Evolutionary conservation across 768 basidiomycete species (phyloP).

Genomic region (Termitomyces sp.): DNA sequence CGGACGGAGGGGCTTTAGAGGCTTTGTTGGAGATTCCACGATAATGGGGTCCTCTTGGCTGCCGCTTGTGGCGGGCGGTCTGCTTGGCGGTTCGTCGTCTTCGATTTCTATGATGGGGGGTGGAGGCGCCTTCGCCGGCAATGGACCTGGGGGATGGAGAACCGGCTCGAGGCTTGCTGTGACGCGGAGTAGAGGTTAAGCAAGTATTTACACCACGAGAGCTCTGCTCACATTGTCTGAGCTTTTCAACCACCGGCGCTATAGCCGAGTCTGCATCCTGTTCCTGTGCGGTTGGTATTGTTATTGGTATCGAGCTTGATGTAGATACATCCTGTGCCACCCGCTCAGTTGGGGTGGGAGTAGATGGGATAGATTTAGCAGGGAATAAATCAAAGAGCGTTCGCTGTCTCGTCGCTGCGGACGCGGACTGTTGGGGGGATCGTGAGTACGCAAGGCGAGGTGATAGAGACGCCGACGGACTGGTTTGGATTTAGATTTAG

Average conservation of each 20-base stretch:
- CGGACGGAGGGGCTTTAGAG: slow-evolving; percentile 23
- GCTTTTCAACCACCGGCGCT: slow-evolving; percentile 3
- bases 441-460: slow-evolving; percentile 3
- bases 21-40: slow-evolving; percentile 37
- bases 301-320: neutral
- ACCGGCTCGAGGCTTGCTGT: slow-evolving; percentile 15
- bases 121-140: slow-evolving; percentile 10
- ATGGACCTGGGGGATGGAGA: slow-evolving; percentile 14
- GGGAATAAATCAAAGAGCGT: slow-evolving; percentile 39
- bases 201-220: no score
- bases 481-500: slow-evolving; percentile 21
- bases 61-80: slow-evolving; percentile 15
- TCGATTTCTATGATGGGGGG: slow-evolving; percentile 6
- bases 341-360: neutral
- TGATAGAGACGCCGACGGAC: slow-evolving; percentile 18
- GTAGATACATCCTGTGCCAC: neutral
- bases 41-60: slow-evolving; percentile 41
- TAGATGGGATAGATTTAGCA: slow-evolving; percentile 10
- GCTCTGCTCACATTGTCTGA: slow-evolving; percentile 8
- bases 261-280: slow-evolving; percentile 1
- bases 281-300: no score
- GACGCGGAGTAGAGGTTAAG: neutral
- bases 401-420: slow-evolving; percentile 28
- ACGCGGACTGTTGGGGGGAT: slow-evolving; percentile 5
- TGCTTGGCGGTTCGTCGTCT: slow-evolving; percentile 2